phyloP scores from a whole-genome alignment of 1,284 basidiomycete genomes.

The Stygiomarasmius scandens region DNA sequence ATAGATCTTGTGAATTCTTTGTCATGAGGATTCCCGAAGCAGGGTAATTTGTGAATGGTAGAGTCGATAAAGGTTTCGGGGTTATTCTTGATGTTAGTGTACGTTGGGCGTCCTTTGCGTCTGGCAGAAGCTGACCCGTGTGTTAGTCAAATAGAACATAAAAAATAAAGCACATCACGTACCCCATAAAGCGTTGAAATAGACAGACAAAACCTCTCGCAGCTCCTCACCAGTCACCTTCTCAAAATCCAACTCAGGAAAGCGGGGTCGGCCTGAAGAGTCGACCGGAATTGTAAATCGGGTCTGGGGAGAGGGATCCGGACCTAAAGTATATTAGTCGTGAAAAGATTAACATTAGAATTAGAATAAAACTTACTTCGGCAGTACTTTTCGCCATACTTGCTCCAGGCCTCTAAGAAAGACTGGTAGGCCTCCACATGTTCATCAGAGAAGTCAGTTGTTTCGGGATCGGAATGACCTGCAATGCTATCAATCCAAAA shows the following conservation, averaged over 20 bases:
- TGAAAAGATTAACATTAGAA: background rate
- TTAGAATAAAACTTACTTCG: background rate
- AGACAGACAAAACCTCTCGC: background rate
- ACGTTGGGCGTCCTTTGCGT: background rate
- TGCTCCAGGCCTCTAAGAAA: background rate
- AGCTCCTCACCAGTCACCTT: background rate
- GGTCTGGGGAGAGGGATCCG: background rate
- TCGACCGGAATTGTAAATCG: background rate
- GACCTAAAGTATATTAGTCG: background rate
- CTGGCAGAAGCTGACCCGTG: background rate
- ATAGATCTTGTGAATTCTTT: background rate
- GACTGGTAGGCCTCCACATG: background rate
- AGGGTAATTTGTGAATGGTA: background rate
- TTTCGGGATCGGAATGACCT: background rate
- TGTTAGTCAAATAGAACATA: background rate
- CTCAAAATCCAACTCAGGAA: background rate
- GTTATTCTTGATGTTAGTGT: background rate
- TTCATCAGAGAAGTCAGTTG: background rate
- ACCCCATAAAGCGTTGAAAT: background rate
- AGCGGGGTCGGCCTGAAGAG: background rate
- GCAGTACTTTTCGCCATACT: background rate
- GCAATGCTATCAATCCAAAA: too few relatives aligned
- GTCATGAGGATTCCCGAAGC: background rate
- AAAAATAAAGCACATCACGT: background rate
- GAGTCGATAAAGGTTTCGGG: background rate